A percentile compares a stretch with the other conserved stretches of the same genome.
phyloP scores from a whole-genome alignment of 768 basidiomycete species.

The Suillus luteus region DNA sequence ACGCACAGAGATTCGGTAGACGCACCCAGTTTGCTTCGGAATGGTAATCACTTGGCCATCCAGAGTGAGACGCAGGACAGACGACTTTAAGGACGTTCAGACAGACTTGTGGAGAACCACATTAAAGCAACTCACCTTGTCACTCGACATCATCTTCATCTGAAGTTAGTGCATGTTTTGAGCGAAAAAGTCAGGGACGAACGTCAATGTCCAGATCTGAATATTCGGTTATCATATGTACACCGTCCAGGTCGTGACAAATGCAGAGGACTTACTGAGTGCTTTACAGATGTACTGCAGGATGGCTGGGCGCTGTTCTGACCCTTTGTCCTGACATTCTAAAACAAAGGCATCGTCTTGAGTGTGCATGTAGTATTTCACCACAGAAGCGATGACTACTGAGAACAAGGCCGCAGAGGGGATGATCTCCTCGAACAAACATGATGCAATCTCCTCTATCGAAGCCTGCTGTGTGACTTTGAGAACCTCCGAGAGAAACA shows the following conservation, averaged over 20 bases:
- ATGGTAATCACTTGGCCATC: slow-evolving; percentile 16
- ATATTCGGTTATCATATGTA: slow-evolving; percentile 35
- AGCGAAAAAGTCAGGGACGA: slow-evolving; percentile 47
- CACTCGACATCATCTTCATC: slow-evolving; percentile 39
- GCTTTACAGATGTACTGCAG: slow-evolving; percentile 50
- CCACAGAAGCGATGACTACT: slow-evolving; percentile 52
- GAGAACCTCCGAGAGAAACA: slow-evolving; percentile 23
- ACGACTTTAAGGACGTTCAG: slow-evolving; percentile 17
- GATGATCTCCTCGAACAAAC: slow-evolving; percentile 54
- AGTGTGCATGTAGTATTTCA: slow-evolving; percentile 59
- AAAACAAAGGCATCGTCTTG: slow-evolving; percentile 40
- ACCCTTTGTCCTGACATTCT: slow-evolving; percentile 31
- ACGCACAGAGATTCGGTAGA: background rate
- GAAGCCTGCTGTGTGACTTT: slow-evolving; percentile 10
- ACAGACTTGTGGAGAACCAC: background rate
- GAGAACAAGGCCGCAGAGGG: slow-evolving; percentile 60
- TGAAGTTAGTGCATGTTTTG: slow-evolving; percentile 37
- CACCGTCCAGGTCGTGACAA: slow-evolving; percentile 22
- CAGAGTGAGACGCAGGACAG: slow-evolving; percentile 1
- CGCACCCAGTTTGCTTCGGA: slow-evolving; percentile 24
- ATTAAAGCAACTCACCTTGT: slow-evolving; percentile 36
- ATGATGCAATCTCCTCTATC: slow-evolving; percentile 43
- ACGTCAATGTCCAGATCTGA: slow-evolving; percentile 14
- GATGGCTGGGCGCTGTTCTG: slow-evolving; percentile 32
- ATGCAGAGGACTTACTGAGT: slow-evolving; percentile 38